Conservation (phyloP, 1,284 basidiomycete genomes). For the Pseudozyma sp. region DNA sequence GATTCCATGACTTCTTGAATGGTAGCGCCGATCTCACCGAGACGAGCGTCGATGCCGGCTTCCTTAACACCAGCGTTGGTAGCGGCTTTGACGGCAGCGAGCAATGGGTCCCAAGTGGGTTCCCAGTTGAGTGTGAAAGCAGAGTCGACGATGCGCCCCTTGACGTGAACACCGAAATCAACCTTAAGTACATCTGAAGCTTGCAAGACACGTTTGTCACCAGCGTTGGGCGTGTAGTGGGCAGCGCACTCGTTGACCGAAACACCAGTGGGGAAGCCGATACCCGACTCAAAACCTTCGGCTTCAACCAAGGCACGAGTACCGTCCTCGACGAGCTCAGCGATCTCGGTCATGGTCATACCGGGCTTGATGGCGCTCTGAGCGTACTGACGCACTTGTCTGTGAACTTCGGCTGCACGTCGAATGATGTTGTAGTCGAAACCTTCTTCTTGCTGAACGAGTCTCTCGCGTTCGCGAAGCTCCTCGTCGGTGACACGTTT, state of each 20-base stretch:
- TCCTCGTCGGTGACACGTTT: slow-evolving; percentile 92
- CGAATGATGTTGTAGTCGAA: slow-evolving; percentile 84
- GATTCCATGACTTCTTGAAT: slow-evolving; percentile 99
- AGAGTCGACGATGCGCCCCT: slow-evolving; percentile 92
- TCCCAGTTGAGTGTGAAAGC: slow-evolving; percentile 94
- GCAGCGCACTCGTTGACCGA: slow-evolving; percentile 95
- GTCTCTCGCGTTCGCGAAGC: slow-evolving; percentile 82
- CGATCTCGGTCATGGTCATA: slow-evolving; percentile 94
- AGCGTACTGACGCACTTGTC: slow-evolving; percentile 84
- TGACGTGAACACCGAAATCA: slow-evolving; percentile 96
- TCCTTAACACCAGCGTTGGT: slow-evolving; percentile 83
- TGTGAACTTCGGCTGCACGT: slow-evolving; percentile 91
- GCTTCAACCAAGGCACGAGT: slow-evolving; percentile 82
- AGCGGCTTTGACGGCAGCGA: slow-evolving; percentile 92
- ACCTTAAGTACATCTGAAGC: slow-evolving; percentile 92
- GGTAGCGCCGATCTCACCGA: slow-evolving; percentile 89
- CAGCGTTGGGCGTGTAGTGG: slow-evolving; percentile 96
- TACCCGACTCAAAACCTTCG: slow-evolving; percentile 86
- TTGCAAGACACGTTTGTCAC: slow-evolving; percentile 89
- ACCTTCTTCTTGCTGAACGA: slow-evolving; percentile 71
- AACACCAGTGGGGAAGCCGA: slow-evolving; percentile 95
- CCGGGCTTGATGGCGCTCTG: slow-evolving; percentile 88
- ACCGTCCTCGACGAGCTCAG: slow-evolving; percentile 86
- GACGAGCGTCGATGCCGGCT: slow-evolving; percentile 92
- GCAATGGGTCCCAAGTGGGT: slow-evolving; percentile 86